phyloP scores from a whole-genome alignment of 1,284 basidiomycete species.

The Sanghuangporus weigelae region DNA sequence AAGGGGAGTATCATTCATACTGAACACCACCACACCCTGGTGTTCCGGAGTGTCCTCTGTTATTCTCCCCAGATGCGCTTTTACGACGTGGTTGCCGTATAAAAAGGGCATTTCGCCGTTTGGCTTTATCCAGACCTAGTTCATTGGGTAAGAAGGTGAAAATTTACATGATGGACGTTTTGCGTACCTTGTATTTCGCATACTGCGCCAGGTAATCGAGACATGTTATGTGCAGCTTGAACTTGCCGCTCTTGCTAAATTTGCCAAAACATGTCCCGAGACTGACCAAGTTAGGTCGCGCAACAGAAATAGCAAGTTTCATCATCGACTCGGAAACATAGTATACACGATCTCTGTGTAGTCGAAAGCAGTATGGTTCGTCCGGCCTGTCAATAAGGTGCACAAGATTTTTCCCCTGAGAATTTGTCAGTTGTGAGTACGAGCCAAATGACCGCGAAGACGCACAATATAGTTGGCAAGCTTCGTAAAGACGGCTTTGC shows the following conservation, averaged over 20 bases:
- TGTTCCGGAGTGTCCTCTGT: constrained; percentile 99
- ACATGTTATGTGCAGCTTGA: constrained; percentile 93
- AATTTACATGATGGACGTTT: background rate
- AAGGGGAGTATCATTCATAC: constrained; percentile 91
- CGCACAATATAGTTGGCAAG: constrained; percentile 84
- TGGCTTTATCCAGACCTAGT: constrained; percentile 97
- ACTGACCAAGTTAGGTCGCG: constrained; percentile 88
- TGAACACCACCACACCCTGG: constrained; percentile 95
- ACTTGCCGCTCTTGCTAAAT: constrained; percentile 96
- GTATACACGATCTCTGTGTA: constrained; percentile 89
- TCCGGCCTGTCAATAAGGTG: constrained; percentile 83
- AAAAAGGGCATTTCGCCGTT: constrained; percentile 99
- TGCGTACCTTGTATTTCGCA: constrained; percentile 91
- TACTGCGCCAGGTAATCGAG: constrained; percentile 94
- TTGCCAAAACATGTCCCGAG: constrained; percentile 98
- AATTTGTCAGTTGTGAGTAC: constrained; percentile 1
- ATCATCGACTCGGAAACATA: constrained; percentile 94
- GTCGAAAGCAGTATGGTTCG: constrained; percentile 85
- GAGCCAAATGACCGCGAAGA: background rate
- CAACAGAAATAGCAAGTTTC: constrained; percentile 88
- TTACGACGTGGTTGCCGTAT: constrained; percentile 98
- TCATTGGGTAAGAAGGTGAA: constrained; percentile 1
- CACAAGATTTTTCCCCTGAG: constrained; percentile 84
- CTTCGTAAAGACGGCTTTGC: constrained; percentile 83
- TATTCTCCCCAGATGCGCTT: constrained; percentile 97